A percentile compares a stretch with the other conserved stretches of the same genome.
Conservation (phyloP, 495 filamentous ascomycete genomes). For the Trichocladium uniseriatum region DNA sequence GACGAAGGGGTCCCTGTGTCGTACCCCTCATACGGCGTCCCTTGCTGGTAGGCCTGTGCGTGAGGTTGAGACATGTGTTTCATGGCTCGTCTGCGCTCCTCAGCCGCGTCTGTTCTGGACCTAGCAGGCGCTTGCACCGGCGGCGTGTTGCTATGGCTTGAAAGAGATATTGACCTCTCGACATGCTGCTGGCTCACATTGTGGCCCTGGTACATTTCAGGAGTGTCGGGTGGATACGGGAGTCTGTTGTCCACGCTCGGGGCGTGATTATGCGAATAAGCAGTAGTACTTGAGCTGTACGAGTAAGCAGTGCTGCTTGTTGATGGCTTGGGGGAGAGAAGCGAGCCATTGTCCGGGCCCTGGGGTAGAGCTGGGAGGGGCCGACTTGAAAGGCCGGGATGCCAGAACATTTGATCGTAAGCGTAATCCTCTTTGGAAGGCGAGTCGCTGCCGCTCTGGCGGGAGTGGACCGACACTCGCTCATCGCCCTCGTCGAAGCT, state of each 20-base stretch:
- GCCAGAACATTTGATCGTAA: constrained; percentile 74
- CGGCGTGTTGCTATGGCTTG: constrained; percentile 71
- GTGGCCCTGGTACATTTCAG: constrained; percentile 24
- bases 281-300: constrained; percentile 10
- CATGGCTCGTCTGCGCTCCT: constrained; percentile 45
- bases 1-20: constrained; percentile 44
- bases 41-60: constrained; percentile 37
- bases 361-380: constrained; percentile 76
- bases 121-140: constrained; percentile 71
- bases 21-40: constrained; percentile 40
- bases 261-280: constrained; percentile 26
- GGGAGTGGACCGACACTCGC: constrained; percentile 42
- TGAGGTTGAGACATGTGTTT: constrained; percentile 50
- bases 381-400: constrained; percentile 63
- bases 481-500: constrained; percentile 97
- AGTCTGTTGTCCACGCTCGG: constrained; percentile 32
- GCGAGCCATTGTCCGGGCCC: constrained; percentile 31
- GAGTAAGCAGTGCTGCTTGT: constrained; percentile 21
- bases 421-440: constrained; percentile 57
- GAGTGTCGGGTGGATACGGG: constrained; percentile 20
- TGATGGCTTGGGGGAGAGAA: constrained; percentile 29
- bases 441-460: constrained; percentile 47
- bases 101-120: constrained; percentile 90
- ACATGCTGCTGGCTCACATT: constrained; percentile 43
- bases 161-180: constrained; percentile 78